These are phyloP conservation scores for Colletotrichum musicola DNA, from an alignment of 2,329 filamentous ascomycete genomes.

Conservation along the genomic window DNA sequence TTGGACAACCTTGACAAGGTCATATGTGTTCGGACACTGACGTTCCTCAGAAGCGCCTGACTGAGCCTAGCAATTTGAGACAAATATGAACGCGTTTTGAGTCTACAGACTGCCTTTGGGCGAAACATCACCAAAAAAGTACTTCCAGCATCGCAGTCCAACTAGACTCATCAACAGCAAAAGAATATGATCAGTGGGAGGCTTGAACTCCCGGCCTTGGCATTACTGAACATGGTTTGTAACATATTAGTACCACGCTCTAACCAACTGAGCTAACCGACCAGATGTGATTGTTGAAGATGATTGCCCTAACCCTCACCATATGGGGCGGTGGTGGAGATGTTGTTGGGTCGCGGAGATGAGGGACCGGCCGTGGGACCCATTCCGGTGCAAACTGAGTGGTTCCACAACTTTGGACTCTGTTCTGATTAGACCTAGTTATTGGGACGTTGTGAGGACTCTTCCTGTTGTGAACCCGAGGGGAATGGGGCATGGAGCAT, in stretches of 20 bases:
- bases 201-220: conserved; percentile 39
- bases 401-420: neutral
- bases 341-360: conserved; percentile 2
- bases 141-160: neutral
- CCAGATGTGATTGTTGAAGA: neutral
- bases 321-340: conserved; percentile 20
- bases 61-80: too few species aligned
- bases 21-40: too few species aligned
- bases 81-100: too few species aligned
- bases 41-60: too few species aligned
- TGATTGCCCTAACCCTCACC: fast-evolving
- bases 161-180: neutral
- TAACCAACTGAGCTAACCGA: conserved; percentile 40
- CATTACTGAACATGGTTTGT: conserved; percentile 32
- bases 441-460: too few species aligned
- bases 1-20: too few species aligned
- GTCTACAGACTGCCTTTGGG: too few species aligned
- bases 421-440: too few species aligned
- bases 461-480: too few species aligned
- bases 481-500: too few species aligned
- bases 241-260: conserved; percentile 39
- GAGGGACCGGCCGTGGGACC: neutral
- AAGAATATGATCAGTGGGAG: conserved; percentile 34
- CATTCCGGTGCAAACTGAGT: neutral
- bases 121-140: neutral